phyloP scores from a whole-genome alignment of 371 early-diverging fungal species.

The Rhizopus delemar region DNA sequence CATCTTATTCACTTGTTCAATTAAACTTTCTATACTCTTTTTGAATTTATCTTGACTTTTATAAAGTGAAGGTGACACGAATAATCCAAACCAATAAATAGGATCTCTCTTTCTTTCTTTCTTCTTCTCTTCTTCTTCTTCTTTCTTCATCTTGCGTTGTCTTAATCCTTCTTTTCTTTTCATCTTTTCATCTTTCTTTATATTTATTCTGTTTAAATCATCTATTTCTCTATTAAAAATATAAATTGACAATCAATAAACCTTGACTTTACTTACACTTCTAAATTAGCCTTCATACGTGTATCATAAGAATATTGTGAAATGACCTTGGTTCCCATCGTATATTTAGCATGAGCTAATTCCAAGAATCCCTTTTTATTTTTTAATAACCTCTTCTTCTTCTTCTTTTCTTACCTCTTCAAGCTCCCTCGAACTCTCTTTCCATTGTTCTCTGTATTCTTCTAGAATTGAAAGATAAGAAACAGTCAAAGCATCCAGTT shows the following conservation, averaged over 20 bases:
- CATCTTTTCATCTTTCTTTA: slow-evolving; percentile 7
- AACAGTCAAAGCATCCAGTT: slow-evolving; percentile 35
- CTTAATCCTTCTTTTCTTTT: slow-evolving; percentile 11
- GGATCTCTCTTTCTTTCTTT: slow-evolving; percentile 45
- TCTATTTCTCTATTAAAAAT: slow-evolving; percentile 17
- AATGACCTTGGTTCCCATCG: slow-evolving; percentile 52
- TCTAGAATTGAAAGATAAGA: slow-evolving; percentile 36
- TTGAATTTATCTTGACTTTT: slow-evolving; percentile 55
- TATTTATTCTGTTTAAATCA: background rate
- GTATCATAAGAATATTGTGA: slow-evolving; percentile 53
- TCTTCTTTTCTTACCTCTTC: slow-evolving; percentile 28
- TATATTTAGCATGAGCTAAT: slow-evolving; percentile 58
- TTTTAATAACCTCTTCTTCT: background rate
- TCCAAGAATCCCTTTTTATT: slow-evolving; percentile 45
- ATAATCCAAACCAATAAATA: slow-evolving; percentile 67
- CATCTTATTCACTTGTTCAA: slow-evolving; percentile 42
- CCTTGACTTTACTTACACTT: slow-evolving; percentile 33
- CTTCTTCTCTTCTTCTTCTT: slow-evolving; percentile 25
- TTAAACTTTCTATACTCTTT: slow-evolving; percentile 27
- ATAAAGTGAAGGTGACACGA: slow-evolving; percentile 60
- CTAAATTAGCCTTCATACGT: slow-evolving; percentile 52
- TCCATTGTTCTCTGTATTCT: slow-evolving; percentile 39
- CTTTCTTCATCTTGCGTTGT: slow-evolving; percentile 20
- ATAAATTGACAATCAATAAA: background rate
- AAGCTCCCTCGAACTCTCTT: slow-evolving; percentile 19